Evolutionary conservation across 2,329 filamentous ascomycete species (phyloP).

Genomic region (Epichloe uncinata): DNA sequence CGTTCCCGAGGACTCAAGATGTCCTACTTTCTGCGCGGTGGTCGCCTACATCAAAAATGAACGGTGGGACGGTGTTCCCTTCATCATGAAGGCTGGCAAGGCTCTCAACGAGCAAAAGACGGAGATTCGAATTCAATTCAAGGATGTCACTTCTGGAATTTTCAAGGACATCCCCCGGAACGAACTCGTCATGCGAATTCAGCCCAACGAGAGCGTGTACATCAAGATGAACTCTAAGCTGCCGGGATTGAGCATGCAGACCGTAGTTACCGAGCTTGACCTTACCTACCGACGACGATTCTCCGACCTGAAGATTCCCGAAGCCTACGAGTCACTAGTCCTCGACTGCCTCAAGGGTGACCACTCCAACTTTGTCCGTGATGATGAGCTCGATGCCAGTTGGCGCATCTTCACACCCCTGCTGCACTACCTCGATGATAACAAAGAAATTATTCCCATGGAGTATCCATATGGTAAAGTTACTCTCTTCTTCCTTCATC

Average conservation of each 20-base stretch:
- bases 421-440: constrained; percentile 94
- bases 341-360: constrained; percentile 96
- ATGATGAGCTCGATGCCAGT: constrained; percentile 91
- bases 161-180: constrained; percentile 99
- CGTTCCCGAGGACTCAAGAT: constrained; percentile 91
- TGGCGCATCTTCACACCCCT: constrained; percentile 98
- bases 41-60: constrained; percentile 99
- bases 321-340: constrained; percentile 96
- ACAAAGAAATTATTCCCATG: constrained; percentile 99
- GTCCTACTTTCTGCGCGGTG: constrained; percentile 94
- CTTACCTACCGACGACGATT: constrained; percentile 96
- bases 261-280: constrained; percentile 94
- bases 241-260: constrained; percentile 97
- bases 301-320: constrained; percentile 97
- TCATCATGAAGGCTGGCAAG: constrained; percentile 99
- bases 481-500: neutral
- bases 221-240: constrained; percentile 99
- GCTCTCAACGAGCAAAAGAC: constrained; percentile 99
- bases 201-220: constrained; percentile 98
- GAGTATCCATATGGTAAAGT: constrained; percentile 93
- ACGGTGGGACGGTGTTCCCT: constrained; percentile 96
- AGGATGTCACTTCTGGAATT: constrained; percentile 97
- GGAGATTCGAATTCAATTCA: constrained; percentile 97
- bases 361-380: constrained; percentile 97
- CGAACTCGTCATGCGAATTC: constrained; percentile 97